Conservation (phyloP, 176 grass and related monocot species). For the Musa schizocarpa region DNA sequence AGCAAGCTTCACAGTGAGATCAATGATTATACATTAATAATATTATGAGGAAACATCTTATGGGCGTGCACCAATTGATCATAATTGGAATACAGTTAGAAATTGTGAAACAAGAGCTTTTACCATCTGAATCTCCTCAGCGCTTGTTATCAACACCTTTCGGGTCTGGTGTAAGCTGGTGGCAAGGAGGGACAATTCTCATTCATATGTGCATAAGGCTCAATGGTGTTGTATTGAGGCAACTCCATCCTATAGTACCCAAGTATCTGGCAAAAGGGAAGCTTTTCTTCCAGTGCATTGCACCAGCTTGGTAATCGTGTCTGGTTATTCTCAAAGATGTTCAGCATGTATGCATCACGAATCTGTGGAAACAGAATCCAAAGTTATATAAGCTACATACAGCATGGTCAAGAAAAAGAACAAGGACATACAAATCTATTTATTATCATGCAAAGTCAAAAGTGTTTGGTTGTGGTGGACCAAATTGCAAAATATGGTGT, state of each 20-base stretch:
- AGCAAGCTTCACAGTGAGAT: not conserved
- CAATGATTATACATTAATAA: not conserved
- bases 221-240: slow-evolving; percentile 75
- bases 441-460: not conserved
- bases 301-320: slow-evolving; percentile 72
- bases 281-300: slow-evolving; percentile 31
- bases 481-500: not conserved
- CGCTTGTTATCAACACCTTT: slow-evolving; percentile 40
- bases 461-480: not conserved
- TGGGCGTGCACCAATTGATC: not conserved
- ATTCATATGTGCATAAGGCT: slow-evolving; percentile 80
- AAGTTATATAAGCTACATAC: not conserved
- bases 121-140: not conserved
- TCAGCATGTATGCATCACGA: slow-evolving; percentile 87
- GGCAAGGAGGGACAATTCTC: slow-evolving; percentile 91
- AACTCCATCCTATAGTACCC: slow-evolving; percentile 93
- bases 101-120: not conserved
- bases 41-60: not conserved
- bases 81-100: not conserved
- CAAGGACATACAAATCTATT: not conserved
- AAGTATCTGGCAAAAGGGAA: slow-evolving; percentile 82
- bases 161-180: slow-evolving; percentile 53
- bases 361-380: slow-evolving; percentile 29
- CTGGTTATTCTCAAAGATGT: slow-evolving; percentile 71
- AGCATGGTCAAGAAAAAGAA: not conserved